Base-by-base conservation (phyloP, 2,329 filamentous ascomycete genomes). In the Scedosporium apiospermum region DNA sequence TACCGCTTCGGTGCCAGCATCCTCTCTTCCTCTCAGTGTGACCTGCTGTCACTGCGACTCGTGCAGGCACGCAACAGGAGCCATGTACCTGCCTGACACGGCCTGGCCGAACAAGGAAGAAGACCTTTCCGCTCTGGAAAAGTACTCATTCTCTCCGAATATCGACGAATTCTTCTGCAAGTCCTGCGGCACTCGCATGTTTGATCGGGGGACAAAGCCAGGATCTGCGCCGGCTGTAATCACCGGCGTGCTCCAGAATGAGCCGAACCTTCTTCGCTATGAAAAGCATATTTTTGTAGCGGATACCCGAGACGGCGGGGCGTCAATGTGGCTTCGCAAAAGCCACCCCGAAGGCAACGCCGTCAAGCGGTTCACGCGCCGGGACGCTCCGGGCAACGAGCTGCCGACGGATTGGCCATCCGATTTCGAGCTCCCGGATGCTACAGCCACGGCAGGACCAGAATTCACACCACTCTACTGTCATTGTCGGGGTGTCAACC, bases 251-350 rank as follows among this genome's bases (percentile, higher is more conserved):
- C 65, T 80, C 41, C 60, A 62, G 0, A 76, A 78, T 51, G 60
- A 69, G 0, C 64, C 67, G 0, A 65, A 68, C 6, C 53, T 81
- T 6, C 60, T 80, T 26, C 65, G 65, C 10, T 70, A 74, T 44
- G 65, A 59, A 0, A 64, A 73, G 1, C 77, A 82, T 62, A 75
- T 79, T 3, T 82, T 76, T 63, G 71, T 83, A 0, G 74, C 69
- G 1, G 80, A 84, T 62, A 84, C 82, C 0, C 30, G 73, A 1
- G 82, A 85, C 66, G 82, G 82, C 2, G 82, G 83, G 0, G 74
- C 80, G 1, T 75, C 75, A 2, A 67, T 74, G 1, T 84, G 79
- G 79, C 66, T 82, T 4, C 71, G 71, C 26, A 65, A 71, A 6
- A 61, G 69, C 0, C 76, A 78, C 49, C 62, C 65, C 0, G 69